phyloP scores from a whole-genome alignment of 2,329 filamentous ascomycete species.

The Talaromyces marneffei region DNA sequence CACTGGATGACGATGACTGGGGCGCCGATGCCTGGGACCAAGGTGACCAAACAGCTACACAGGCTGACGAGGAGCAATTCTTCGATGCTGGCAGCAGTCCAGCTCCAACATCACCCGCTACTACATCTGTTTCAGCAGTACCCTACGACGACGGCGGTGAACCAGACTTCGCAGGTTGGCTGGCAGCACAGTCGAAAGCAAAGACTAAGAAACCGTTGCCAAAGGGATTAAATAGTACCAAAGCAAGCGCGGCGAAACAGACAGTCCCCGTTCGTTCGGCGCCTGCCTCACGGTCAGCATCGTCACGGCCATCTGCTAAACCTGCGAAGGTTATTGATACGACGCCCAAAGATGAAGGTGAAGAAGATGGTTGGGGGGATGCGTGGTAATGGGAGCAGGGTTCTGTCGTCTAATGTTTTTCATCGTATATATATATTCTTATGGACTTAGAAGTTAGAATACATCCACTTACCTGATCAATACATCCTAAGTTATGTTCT shows the following conservation, averaged over 20 bases:
- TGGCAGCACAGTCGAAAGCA: constrained; percentile 75
- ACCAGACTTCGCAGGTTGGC: constrained; percentile 92
- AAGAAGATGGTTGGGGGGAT: constrained; percentile 46
- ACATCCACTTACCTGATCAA: too few relatives aligned
- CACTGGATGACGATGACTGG: constrained; percentile 36
- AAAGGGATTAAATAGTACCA: constrained; percentile 64
- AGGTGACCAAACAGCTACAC: constrained; percentile 45
- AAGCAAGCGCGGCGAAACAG: constrained; percentile 41
- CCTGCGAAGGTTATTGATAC: constrained; percentile 62
- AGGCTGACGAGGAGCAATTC: constrained; percentile 39
- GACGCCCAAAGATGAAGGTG: constrained; percentile 48
- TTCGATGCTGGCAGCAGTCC: constrained; percentile 35
- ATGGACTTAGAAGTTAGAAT: background rate
- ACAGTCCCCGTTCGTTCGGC: constrained; percentile 30
- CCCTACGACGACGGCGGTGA: constrained; percentile 79
- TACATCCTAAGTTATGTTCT: too few relatives aligned
- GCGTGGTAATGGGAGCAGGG: constrained; percentile 30
- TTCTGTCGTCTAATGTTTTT: background rate
- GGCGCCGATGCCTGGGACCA: constrained; percentile 66
- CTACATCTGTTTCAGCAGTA: constrained; percentile 31
- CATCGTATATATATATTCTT: background rate
- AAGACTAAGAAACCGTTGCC: constrained; percentile 65
- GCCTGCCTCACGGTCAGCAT: constrained; percentile 33
- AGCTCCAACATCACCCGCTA: constrained; percentile 19
- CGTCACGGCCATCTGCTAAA: constrained; percentile 41